A percentile compares a stretch with the other conserved stretches of the same genome.
These are phyloP conservation scores for Mycena belliarum DNA, from an alignment of 768 basidiomycete genomes.

Conservation along the genomic window DNA sequence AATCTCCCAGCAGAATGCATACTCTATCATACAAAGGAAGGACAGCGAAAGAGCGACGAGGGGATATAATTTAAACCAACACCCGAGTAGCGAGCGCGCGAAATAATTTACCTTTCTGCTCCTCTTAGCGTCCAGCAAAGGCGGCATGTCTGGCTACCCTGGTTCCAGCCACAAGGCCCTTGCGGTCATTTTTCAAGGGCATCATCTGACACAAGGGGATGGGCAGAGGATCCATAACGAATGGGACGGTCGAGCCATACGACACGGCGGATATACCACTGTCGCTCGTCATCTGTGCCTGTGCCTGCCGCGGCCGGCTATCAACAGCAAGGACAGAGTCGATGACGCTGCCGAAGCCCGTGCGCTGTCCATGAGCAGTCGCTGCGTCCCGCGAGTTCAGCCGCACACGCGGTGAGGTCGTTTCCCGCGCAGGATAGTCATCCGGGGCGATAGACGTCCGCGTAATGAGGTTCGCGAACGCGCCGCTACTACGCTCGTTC, in stretches of 20 bases:
- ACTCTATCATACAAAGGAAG: conserved; percentile 6
- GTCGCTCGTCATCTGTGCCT: not conserved
- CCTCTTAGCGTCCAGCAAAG: conserved; percentile 44
- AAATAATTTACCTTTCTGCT: too few relatives aligned
- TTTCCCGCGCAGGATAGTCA: conserved; percentile 10
- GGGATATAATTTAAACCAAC: conserved; percentile 9
- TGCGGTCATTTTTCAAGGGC: conserved; percentile 23
- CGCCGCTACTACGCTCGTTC: not conserved
- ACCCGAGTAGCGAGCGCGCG: not conserved
- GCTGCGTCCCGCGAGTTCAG: conserved; percentile 20
- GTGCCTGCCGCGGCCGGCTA: conserved; percentile 9
- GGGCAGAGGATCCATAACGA: conserved; percentile 52
- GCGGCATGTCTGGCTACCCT: conserved; percentile 37
- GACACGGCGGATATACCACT: not conserved
- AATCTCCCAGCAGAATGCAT: not conserved
- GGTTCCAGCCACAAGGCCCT: conserved; percentile 25
- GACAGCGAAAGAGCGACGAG: conserved; percentile 4
- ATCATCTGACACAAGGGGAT: conserved; percentile 58
- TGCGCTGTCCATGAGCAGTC: conserved; percentile 10
- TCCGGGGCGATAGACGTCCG: conserved; percentile 24
- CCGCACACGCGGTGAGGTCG: conserved; percentile 24
- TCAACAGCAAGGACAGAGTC: conserved; percentile 22
- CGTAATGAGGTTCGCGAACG: conserved; percentile 19
- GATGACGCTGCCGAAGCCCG: conserved; percentile 19
- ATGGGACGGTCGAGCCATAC: conserved; percentile 26